phyloP scores from a whole-genome alignment of 2,329 filamentous ascomycete species.

The Colletotrichum lindemuthianum region DNA sequence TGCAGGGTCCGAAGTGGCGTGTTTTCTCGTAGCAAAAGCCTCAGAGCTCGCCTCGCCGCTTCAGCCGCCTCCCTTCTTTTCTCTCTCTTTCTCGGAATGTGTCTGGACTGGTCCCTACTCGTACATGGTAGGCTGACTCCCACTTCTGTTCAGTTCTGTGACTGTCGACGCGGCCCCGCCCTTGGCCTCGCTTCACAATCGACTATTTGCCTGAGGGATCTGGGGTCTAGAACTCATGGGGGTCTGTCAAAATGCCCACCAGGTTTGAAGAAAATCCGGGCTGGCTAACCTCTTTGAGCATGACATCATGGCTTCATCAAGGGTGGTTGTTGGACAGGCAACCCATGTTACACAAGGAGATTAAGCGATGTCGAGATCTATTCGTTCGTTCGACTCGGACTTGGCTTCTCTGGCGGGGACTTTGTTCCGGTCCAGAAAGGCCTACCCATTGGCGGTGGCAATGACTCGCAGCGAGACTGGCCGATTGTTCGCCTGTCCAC shows the following conservation, averaged over 20 bases:
- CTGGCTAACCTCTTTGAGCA: conserved; percentile 10
- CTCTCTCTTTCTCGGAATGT: too few species aligned
- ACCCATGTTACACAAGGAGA: neutral
- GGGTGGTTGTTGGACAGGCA: conserved; percentile 1
- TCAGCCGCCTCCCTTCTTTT: neutral
- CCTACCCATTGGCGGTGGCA: conserved; percentile 6
- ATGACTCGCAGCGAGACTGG: conserved; percentile 16
- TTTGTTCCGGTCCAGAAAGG: neutral
- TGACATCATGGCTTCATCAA: conserved; percentile 15
- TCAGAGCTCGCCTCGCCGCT: neutral
- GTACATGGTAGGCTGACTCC: neutral
- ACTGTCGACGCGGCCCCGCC: conserved; percentile 13
- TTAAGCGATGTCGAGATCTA: conserved; percentile 2
- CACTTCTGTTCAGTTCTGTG: neutral
- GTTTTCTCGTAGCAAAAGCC: too few species aligned
- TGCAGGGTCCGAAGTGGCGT: too few species aligned
- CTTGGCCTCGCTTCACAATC: conserved; percentile 8
- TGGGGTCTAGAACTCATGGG: conserved; percentile 9
- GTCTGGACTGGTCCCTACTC: neutral
- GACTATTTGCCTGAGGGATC: conserved; percentile 2
- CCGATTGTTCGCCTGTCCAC: neutral
- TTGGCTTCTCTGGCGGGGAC: neutral
- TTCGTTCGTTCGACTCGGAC: neutral
- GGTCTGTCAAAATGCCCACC: conserved; percentile 10
- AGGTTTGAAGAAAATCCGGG: conserved; percentile 4